phyloP scores from a whole-genome alignment of 345 rosid genomes.

The Murraya paniculata region DNA sequence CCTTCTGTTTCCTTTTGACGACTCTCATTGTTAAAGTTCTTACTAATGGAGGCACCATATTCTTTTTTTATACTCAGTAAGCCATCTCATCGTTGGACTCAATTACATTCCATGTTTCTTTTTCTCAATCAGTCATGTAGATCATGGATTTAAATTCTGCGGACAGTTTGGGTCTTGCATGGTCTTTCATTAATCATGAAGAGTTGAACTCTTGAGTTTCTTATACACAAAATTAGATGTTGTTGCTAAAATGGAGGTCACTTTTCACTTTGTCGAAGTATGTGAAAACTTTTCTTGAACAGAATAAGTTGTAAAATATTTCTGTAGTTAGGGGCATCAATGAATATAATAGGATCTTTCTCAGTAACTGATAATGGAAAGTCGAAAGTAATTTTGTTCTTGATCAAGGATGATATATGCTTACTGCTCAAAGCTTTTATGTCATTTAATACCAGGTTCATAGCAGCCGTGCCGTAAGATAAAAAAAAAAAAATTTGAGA shows the following conservation, averaged over 20 bases:
- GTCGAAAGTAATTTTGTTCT: background rate
- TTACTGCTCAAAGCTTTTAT: background rate
- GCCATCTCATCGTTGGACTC: conserved; percentile 19
- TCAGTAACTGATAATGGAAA: background rate
- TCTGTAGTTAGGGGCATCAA: background rate
- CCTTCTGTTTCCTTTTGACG: conserved; percentile 50
- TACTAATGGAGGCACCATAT: conserved; percentile 36
- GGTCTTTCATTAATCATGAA: background rate
- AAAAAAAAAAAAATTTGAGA: too few relatives aligned
- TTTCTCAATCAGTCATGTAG: background rate
- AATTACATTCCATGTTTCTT: background rate
- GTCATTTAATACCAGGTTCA: conserved; percentile 4
- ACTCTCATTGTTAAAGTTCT: conserved; percentile 29
- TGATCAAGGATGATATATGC: background rate
- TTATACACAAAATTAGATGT: background rate
- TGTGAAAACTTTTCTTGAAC: background rate
- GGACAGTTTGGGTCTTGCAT: background rate
- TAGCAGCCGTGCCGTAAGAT: too few relatives aligned
- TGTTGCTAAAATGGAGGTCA: background rate
- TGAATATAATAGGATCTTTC: too few relatives aligned
- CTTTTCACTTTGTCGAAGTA: background rate
- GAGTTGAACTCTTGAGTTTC: background rate
- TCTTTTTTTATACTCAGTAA: conserved; percentile 63
- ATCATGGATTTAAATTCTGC: background rate
- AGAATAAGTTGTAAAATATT: background rate